Evolutionary conservation across 495 filamentous ascomycete genomes (phyloP).

Genomic region (Astrothelium macrocarpum): DNA sequence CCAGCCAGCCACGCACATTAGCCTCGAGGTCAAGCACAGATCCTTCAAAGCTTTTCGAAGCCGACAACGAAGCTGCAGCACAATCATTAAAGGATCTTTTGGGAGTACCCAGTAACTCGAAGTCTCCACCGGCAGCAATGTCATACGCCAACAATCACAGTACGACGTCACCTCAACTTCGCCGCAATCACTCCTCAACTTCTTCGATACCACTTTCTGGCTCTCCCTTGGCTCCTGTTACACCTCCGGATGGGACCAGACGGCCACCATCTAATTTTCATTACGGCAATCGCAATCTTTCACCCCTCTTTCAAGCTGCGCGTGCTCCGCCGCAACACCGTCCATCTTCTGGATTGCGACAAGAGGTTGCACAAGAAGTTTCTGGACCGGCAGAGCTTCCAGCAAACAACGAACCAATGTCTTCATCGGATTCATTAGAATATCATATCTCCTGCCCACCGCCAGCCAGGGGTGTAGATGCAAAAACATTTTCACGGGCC

Average conservation of each 20-base stretch:
- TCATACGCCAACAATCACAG: not conserved
- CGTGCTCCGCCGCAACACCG: conserved; percentile 8
- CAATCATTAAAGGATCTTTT: conserved; percentile 21
- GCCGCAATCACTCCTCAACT: not conserved
- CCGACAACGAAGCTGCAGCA: conserved; percentile 11
- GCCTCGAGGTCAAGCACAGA: conserved; percentile 16
- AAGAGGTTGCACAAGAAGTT: conserved; percentile 11
- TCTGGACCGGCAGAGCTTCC: not conserved
- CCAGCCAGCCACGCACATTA: conserved; percentile 7
- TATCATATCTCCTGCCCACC: not conserved
- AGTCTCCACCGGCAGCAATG: not conserved
- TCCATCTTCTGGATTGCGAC: conserved; percentile 18
- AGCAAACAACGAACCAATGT: not conserved
- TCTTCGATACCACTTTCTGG: not conserved
- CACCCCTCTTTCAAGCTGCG: conserved; percentile 31
- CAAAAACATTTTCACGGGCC: conserved; percentile 15
- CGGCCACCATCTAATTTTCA: conserved; percentile 12
- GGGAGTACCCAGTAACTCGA: not conserved
- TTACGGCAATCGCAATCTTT: conserved; percentile 34
- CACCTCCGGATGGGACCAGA: not conserved
- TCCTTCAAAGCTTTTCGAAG: conserved; percentile 5
- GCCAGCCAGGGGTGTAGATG: conserved; percentile 9
- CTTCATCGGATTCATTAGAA: not conserved
- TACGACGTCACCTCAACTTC: not conserved
- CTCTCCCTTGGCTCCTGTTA: not conserved